Evolutionary conservation across 2,329 filamentous ascomycete genomes (phyloP), one percentile per base, ranked within the genome.

Genomic region (Cordyceps pruinosa): DNA sequence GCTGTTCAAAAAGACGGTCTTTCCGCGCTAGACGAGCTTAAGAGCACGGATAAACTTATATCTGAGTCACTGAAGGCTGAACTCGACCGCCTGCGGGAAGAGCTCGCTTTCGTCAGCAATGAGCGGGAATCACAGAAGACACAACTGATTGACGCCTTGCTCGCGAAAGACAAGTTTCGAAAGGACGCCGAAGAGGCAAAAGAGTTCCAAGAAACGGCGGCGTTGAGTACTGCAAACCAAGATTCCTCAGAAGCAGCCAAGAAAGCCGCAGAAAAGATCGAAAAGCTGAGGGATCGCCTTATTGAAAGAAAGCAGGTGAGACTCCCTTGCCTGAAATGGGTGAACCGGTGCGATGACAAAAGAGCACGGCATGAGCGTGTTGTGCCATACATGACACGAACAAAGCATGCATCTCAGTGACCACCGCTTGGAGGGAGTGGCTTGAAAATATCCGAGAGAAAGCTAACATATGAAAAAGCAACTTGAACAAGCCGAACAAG

Each of bases 241-340:
- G 69, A 70, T 57, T 61, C 60, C 34, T 66, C 64, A 5, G 73
- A 75, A 44, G 66, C 70, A 47, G 65, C 69, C 56, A 70, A 69
- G 60, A 79, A 78, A 68, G 65, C 68, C 48, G 66, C 66, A 59
- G 81, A 82, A 64, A 81, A 82, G 72, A 76, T 81, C 59, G 80
- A 83, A 65, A 83, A 84, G 72, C 73, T 84, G 47, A 77, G 79
- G 47, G 70, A 74, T 50, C 76, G 77, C 48, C 75, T 83, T 61
- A 77, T 77, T 68, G 75, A 82, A 68, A 73, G 82, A 65, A 80
- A 80, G 61, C 78, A 84, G 78, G 83, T 85, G 70, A 79, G 81
- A 73, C 1, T 26, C 8, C 17, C 21, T 13, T 23, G 10, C 9
- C n/a, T 9, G 5, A 32, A 23, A 32, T 5, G 3, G 19, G 17